phyloP scores from a whole-genome alignment of 2,329 filamentous ascomycete genomes.

The Fusarium floridanum region DNA sequence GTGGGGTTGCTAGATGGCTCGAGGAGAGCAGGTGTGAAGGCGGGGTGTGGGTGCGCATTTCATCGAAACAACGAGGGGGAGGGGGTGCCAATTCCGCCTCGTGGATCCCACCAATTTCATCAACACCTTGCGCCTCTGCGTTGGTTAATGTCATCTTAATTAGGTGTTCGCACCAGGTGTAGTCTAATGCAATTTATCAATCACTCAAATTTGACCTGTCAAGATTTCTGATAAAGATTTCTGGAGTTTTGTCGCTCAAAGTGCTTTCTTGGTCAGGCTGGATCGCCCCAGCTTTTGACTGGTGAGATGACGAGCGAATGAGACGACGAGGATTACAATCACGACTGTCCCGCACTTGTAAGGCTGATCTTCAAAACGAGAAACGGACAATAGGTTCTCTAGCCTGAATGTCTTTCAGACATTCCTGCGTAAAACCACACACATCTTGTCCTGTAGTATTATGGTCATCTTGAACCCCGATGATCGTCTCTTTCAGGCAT shows the following conservation, averaged over 20 bases:
- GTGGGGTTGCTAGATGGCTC: slow-evolving; percentile 29
- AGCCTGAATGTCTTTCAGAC: neutral
- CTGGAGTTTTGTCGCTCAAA: neutral
- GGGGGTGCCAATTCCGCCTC: slow-evolving; percentile 10
- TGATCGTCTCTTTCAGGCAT: neutral
- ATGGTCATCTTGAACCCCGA: neutral
- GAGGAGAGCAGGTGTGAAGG: slow-evolving; percentile 45
- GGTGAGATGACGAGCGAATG: slow-evolving; percentile 17
- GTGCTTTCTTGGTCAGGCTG: neutral
- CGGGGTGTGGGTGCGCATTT: slow-evolving; percentile 46
- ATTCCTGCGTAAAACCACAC: neutral
- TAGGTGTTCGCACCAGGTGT: neutral
- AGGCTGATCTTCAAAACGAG: neutral
- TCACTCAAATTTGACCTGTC: neutral
- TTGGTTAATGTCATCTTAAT: neutral
- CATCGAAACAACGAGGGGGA: neutral
- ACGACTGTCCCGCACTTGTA: neutral
- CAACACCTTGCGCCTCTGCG: neutral
- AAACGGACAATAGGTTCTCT: neutral
- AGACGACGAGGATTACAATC: slow-evolving; percentile 21
- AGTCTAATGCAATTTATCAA: too few relatives aligned
- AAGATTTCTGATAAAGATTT: neutral
- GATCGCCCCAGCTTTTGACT: neutral
- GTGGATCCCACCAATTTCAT: too few relatives aligned
- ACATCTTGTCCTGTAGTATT: neutral